Base-by-base conservation (phyloP, 1,139 yeast genomes). In the Kluyveromyces marxianus region DNA sequence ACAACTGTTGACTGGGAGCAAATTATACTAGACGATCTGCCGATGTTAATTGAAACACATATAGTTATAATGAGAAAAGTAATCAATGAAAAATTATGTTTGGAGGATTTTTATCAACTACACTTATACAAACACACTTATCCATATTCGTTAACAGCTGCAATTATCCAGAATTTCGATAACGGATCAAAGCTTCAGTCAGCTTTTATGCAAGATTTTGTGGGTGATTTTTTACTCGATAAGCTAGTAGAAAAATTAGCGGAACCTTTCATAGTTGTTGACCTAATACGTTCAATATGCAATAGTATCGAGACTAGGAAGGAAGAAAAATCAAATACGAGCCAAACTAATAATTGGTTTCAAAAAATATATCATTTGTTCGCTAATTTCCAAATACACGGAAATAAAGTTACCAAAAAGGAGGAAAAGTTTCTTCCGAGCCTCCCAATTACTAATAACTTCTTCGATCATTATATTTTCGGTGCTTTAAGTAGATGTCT, bases 201-300 rank as follows among this genome's bases (percentile, higher is more conserved):
- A 3, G 33, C 48, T 3, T 49, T 49, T 29, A 29, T 47, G 31
- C 26, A 25, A n/a, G 52, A 60, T 1, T 33, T 60, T 14, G 39
- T 54, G 8, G 50, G 54, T 38, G 51, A 54, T 36, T 42, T 59
- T n/a, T 10, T 61, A 5, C 39, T 60, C 8, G 60, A 57, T 3
- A 51, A 53, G 28, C 36, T 61, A 7, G 33, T 55, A 28, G 56
- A 57, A 33, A 58, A 53, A 37, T 35, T 53, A 4, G 46, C 48
- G 1, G 64, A 60, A 25, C 65, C 66, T 7, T 56, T 54, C 37
- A 54, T 53, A 44, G 25, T 58, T 2, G 37, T 61, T 3, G 49
- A 51, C 7, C 53, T 50, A 2, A 42, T 59, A 4, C 47, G 39
- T 5, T 53, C 54, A 25, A 6, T 49, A 4, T 51, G 54, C 39